Conservation (phyloP, 495 filamentous ascomycete species). For the Xylaria telfairii region DNA sequence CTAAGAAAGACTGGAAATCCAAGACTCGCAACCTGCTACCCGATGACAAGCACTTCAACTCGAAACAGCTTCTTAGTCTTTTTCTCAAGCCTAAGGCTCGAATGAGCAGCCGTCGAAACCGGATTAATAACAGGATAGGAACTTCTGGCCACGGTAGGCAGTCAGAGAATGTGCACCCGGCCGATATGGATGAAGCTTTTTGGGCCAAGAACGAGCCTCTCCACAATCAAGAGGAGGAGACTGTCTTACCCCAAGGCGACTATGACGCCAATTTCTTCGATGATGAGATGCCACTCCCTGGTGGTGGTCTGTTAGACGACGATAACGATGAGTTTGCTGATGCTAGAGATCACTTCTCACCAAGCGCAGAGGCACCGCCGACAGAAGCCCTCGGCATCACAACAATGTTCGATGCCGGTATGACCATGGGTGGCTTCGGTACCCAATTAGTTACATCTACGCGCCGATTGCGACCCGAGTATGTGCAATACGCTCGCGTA, state of each 20-base stretch:
- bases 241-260: constrained; percentile 63
- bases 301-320: constrained; percentile 77
- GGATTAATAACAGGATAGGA: constrained; percentile 42
- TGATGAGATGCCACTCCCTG: constrained; percentile 80
- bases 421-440: constrained; percentile 74
- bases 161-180: constrained; percentile 62
- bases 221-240: constrained; percentile 48
- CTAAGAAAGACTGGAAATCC: constrained; percentile 94
- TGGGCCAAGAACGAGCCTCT: constrained; percentile 81
- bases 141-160: constrained; percentile 48
- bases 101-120: constrained; percentile 60
- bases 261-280: constrained; percentile 99
- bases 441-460: constrained; percentile 92
- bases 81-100: constrained; percentile 95
- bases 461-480: constrained; percentile 83
- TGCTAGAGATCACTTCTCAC: constrained; percentile 87
- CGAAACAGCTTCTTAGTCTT: constrained; percentile 81
- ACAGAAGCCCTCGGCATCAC: constrained; percentile 51
- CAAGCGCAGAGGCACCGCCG: constrained; percentile 63
- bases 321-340: constrained; percentile 86
- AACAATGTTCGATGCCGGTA: constrained; percentile 54
- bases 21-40: constrained; percentile 92
- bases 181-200: constrained; percentile 91
- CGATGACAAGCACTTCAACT: constrained; percentile 99
- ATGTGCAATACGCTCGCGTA: constrained; percentile 93